phyloP scores from a whole-genome alignment of 495 filamentous ascomycete genomes.

The Daldinia concentrica region DNA sequence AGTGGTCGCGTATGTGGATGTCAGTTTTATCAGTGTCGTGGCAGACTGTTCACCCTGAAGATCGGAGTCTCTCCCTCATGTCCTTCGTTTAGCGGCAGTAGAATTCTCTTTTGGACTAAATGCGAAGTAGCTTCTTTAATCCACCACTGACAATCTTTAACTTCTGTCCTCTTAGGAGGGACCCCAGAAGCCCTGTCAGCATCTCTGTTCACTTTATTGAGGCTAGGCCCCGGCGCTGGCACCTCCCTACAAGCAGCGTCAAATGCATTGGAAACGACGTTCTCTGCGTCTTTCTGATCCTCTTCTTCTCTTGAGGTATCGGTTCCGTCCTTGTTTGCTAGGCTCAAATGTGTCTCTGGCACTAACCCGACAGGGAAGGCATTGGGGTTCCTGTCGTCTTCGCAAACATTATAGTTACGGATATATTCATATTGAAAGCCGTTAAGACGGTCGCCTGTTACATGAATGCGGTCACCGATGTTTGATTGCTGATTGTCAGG shows the following conservation, averaged over 20 bases:
- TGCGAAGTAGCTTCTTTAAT: not conserved
- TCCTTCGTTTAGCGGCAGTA: not conserved
- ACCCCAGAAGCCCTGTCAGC: not conserved
- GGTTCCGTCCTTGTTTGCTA: not conserved
- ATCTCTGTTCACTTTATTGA: not conserved
- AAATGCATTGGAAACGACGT: not conserved
- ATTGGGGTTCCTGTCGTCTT: conserved; percentile 31
- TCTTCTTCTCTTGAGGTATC: not conserved
- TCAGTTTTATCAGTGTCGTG: not conserved
- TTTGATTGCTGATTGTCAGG: not conserved
- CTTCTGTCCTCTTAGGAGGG: not conserved
- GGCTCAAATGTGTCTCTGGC: conserved; percentile 1
- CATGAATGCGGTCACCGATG: conserved; percentile 22
- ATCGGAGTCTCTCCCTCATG: not conserved
- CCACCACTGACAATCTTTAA: conserved; percentile 1
- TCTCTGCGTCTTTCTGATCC: not conserved
- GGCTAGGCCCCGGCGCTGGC: not conserved
- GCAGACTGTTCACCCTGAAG: not conserved
- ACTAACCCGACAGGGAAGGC: conserved; percentile 24
- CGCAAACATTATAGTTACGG: conserved; percentile 21
- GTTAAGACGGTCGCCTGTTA: conserved; percentile 23
- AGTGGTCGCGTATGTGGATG: too few relatives aligned
- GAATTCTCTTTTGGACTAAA: not conserved
- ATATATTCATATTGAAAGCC: conserved; percentile 31
- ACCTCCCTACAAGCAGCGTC: not conserved